Conservation (phyloP, 2,329 filamentous ascomycete genomes). For the Truncatella angustata region DNA sequence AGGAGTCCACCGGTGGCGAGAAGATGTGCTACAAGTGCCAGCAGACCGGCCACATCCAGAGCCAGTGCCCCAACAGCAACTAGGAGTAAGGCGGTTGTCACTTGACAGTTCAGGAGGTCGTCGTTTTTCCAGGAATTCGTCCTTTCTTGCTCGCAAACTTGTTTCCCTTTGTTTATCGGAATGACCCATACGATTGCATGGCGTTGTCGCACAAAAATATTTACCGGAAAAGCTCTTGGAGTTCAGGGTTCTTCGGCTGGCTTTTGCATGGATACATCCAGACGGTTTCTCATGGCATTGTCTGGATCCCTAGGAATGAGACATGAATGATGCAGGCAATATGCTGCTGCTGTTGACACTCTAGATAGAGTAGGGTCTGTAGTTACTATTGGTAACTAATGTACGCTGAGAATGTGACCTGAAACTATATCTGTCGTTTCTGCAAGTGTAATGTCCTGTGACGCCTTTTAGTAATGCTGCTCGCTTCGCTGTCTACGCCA, state of each 20-base stretch:
- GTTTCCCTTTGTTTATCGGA: not conserved
- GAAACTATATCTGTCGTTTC: not conserved
- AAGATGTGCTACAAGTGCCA: slow-evolving; percentile 98
- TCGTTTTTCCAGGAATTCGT: not conserved
- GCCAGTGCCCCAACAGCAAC: slow-evolving; percentile 74
- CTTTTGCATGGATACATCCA: slow-evolving; percentile 8
- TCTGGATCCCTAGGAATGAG: not conserved
- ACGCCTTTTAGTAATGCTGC: not conserved
- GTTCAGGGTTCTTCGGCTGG: slow-evolving; percentile 6
- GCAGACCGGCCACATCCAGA: slow-evolving; percentile 84
- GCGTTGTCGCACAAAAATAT: slow-evolving; percentile 3
- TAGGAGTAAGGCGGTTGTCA: slow-evolving; percentile 1
- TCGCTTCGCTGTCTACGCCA: slow-evolving; percentile 1
- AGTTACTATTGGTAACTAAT: slow-evolving; percentile 1
- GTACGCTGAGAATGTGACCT: slow-evolving; percentile 6
- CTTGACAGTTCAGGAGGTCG: not conserved
- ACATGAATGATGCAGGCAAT: slow-evolving; percentile 3
- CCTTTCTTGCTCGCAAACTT: not conserved
- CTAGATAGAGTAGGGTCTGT: not conserved
- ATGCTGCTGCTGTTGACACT: not conserved
- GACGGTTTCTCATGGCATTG: not conserved
- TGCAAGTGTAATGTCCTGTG: not conserved
- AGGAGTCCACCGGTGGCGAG: slow-evolving; percentile 81
- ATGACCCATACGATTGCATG: slow-evolving; percentile 8
- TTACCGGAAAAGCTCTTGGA: slow-evolving; percentile 8